Conservation (phyloP, 805 yeast genomes). For the Ogataea glucozyma region DNA sequence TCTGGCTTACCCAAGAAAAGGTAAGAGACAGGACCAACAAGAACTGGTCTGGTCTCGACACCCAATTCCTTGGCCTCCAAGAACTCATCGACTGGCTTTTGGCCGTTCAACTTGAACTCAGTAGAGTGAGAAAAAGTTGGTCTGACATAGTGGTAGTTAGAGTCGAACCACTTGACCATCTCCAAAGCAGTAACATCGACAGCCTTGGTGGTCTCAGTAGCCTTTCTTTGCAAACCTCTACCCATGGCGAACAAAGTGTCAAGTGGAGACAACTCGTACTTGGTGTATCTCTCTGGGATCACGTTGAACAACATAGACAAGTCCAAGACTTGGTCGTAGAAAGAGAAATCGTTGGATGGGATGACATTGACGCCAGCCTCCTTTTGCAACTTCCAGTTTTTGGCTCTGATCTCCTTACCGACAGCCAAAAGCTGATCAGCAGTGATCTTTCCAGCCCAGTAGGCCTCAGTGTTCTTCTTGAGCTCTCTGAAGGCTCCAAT, state of each 20-base stretch:
- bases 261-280: conserved; percentile 82
- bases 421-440: conserved; percentile 85
- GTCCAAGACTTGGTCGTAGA: conserved; percentile 96
- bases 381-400: conserved; percentile 98
- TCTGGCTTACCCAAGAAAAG: conserved; percentile 96
- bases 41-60: conserved; percentile 94
- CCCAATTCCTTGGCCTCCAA: conserved; percentile 97
- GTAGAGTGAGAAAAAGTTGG: conserved; percentile 97
- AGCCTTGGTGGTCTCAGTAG: conserved; percentile 80
- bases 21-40: conserved; percentile 96
- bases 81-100: conserved; percentile 96
- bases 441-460: conserved; percentile 94
- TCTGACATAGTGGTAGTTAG: conserved; percentile 99
- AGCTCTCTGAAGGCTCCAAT: conserved; percentile 99
- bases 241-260: conserved; percentile 99
- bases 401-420: conserved; percentile 93
- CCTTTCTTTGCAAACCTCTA: conserved; percentile 98
- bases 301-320: conserved; percentile 90
- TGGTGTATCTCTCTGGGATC: conserved; percentile 95
- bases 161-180: conserved; percentile 99
- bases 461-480: conserved; percentile 97
- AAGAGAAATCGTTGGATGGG: conserved; percentile 97
- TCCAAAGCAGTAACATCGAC: conserved; percentile 98
- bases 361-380: conserved; percentile 96
- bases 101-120: conserved; percentile 92